Evolutionary conservation across 768 basidiomycete species (phyloP), one percentile per base, ranked within the genome.

Genomic region (Dentipellis fragilis): DNA sequence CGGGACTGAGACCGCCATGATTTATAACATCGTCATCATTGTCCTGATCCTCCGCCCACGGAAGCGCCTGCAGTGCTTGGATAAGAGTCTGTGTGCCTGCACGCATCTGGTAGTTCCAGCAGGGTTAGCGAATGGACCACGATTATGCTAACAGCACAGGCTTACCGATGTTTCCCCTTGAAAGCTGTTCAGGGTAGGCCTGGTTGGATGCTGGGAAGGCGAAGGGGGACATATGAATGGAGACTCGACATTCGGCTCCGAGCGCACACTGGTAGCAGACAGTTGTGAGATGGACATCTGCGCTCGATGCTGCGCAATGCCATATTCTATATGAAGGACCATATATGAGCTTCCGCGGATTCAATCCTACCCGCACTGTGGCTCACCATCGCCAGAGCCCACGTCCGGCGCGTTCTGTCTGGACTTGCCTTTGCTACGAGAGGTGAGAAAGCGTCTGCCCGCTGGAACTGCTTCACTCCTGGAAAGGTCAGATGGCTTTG

Each of bases 51-150:
- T 83, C 81, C 36, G 78, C 76, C 85, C 84, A 88, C 17, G 90
- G 91, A 42, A 92, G 74, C 1, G 89, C 90, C 63, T 92, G 90
- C 12, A 93, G 74, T 3, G 88, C 90, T 70, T 92, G 90, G 39
- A 93, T 92, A 51, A 93, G 80, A 2, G 90, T 88, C 66, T 93
- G 91, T 2, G 90, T 93, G 14, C 90, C 90, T 22, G 84, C 81
- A 40, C 88, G 84, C 83, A 93, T 87, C 90, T 93, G 65, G 38
- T 59, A 56, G 56, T 62, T 54, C 12, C 42, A 39, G 48, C 48
- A 49, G 58, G n/a, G 51, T 49, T 45, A n/a, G 46, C 42, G 55
- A 49, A 36, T n/a, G 11, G 49, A 45, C 16, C 19, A 23, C 14
- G 19, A 34, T 19, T 16, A 16, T 9, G 34, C 17, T 38, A 57